Evolutionary conservation across 2,329 filamentous ascomycete species (phyloP), one percentile per base, ranked within the genome.

Genomic region (Fusarium sp.): DNA sequence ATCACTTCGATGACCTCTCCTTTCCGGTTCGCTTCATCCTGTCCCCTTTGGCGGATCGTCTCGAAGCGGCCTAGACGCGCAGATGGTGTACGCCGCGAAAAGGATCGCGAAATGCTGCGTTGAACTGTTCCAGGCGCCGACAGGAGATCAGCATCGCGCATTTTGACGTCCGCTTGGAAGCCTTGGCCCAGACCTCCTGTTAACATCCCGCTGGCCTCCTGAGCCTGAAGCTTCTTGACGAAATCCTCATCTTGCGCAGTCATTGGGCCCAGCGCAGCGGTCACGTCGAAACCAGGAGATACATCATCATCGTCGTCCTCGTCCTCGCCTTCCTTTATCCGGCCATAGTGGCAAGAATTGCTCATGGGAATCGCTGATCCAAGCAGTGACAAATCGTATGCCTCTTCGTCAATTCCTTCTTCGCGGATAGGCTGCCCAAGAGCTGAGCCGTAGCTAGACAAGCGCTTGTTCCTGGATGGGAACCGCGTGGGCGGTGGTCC

Each of bases 1-100:
- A 88, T 81, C 3, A 88, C 83, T 68, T 87, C 81, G 55, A 88
- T 84, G 3, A 87, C 81, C 63, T 86, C 78, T 13, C 85, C 85
- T n/a, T 81, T 77, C 54, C 81, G 81, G 67, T 88, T 86, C 1
- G 86, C 86, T 68, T 87, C 84, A 10, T 76, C 79, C 71, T 88
- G 86, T 0, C 81, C 85, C 15, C 84, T 75, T 19, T 79, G 76
- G 52, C 77, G 80, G 50, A 87, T 74, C 0, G 80, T 82, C 45
- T 80, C 73, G 9, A 69, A 65, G 35, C 79, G 75, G 5, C 63
- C 69, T 9, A 75, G 31, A 7, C 44, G 48, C 25, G 51, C 69
- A 24, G 58, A 52, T 5, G 70, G 63, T 19, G 69, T 68, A 15
- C 73, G 72, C 28, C 75, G 72, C 2, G 82, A 78, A 26, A 84